Evolutionary conservation across 2,329 filamentous ascomycete species (phyloP).

Genomic region (Neurospora sp.): DNA sequence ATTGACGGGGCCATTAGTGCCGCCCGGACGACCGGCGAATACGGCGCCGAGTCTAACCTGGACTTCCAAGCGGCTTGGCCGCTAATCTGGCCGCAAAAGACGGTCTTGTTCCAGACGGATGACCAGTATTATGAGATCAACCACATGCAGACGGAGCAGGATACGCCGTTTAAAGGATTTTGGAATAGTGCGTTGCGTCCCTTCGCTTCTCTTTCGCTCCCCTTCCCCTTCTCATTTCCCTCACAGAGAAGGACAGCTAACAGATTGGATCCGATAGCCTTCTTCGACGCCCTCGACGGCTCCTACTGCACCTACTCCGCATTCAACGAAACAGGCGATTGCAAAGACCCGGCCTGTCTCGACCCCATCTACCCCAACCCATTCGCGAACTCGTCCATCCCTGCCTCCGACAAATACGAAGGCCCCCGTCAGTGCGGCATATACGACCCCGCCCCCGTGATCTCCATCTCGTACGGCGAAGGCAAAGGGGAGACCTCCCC

Average conservation of each 20-base stretch:
- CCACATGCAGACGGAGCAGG: slow-evolving; percentile 4
- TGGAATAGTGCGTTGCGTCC: not conserved
- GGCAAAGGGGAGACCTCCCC: slow-evolving; percentile 44
- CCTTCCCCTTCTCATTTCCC: too few species aligned
- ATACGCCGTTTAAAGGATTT: not conserved
- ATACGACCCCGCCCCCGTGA: slow-evolving; percentile 43
- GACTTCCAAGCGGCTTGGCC: slow-evolving; percentile 39
- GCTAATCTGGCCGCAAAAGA: slow-evolving; percentile 39
- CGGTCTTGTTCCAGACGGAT: slow-evolving; percentile 22
- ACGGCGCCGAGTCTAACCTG: slow-evolving; percentile 30
- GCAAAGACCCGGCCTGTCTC: slow-evolving; percentile 7
- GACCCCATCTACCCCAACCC: slow-evolving; percentile 16
- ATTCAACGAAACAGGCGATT: slow-evolving; percentile 12
- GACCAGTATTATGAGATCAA: slow-evolving; percentile 22
- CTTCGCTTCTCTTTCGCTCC: too few species aligned
- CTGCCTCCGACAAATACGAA: slow-evolving; percentile 33
- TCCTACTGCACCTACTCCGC: slow-evolving; percentile 13
- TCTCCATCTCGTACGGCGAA: slow-evolving; percentile 47
- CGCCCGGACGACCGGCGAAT: slow-evolving; percentile 1
- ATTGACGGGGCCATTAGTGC: slow-evolving; percentile 19
- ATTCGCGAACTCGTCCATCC: not conserved
- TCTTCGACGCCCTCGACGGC: slow-evolving; percentile 15
- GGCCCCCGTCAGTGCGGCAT: slow-evolving; percentile 28
- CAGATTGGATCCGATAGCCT: slow-evolving; percentile 1
- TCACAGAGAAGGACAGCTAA: too few species aligned